Evolutionary conservation across 495 filamentous ascomycete genomes (phyloP).

Genomic region (Neurospora sp.): DNA sequence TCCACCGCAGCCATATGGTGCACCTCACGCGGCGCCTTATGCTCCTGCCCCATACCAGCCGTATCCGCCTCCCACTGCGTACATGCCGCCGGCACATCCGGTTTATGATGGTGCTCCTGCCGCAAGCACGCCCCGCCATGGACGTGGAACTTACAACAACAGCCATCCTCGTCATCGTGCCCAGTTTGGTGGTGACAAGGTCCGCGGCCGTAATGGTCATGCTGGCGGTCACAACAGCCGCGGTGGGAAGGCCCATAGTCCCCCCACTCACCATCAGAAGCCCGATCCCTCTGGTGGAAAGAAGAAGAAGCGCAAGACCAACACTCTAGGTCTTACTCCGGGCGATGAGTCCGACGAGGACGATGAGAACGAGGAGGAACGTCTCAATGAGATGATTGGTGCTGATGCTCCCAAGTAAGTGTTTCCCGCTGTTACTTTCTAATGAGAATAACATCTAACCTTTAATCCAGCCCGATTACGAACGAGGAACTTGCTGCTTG

Average conservation of each 20-base stretch:
- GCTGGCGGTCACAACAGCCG: constrained; percentile 15
- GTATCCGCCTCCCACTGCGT: background rate
- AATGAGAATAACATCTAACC: background rate
- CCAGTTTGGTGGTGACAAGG: constrained; percentile 33
- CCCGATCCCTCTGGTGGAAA: constrained; percentile 50
- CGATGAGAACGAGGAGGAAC: constrained; percentile 60
- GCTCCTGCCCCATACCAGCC: constrained; percentile 21
- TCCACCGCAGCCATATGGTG: constrained; percentile 8
- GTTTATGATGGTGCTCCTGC: constrained; percentile 23
- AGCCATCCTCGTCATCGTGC: constrained; percentile 17
- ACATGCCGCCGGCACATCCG: constrained; percentile 5
- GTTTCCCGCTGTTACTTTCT: constrained; percentile 18
- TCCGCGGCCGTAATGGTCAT: constrained; percentile 27
- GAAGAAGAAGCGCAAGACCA: constrained; percentile 71
- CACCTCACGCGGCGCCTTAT: constrained; percentile 20
- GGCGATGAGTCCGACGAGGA: constrained; percentile 62
- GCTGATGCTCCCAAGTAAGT: constrained; percentile 39
- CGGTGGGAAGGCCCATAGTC: constrained; percentile 17
- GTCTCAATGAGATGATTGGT: constrained; percentile 52
- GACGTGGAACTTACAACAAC: constrained; percentile 22
- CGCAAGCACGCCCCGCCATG: constrained; percentile 22
- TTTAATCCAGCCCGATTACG: background rate
- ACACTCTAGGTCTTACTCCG: constrained; percentile 72
- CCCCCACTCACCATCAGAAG: constrained; percentile 47
- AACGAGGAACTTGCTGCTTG: background rate